Evolutionary conservation across 2,329 filamentous ascomycete genomes (phyloP).

Genomic region (Cadophora malorum): DNA sequence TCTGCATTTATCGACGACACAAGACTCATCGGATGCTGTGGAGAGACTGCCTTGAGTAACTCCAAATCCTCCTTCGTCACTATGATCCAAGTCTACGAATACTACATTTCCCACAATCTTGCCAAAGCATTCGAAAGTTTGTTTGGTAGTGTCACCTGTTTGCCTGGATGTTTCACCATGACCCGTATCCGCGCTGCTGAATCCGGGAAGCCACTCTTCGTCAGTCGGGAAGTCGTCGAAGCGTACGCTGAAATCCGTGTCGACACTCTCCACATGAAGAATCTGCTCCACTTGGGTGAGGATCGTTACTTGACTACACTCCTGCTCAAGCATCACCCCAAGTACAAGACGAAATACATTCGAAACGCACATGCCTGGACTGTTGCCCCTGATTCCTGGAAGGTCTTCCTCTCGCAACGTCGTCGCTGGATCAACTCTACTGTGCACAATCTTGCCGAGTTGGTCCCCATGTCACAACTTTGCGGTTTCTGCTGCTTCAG

Average conservation of each 20-base stretch:
- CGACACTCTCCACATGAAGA: constrained; percentile 99
- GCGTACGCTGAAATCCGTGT: constrained; percentile 92
- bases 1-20: constrained; percentile 91
- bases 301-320: constrained; percentile 97
- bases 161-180: constrained; percentile 99
- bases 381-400: constrained; percentile 92
- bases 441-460: constrained; percentile 94
- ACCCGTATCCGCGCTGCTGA: constrained; percentile 95
- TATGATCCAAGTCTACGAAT: constrained; percentile 99
- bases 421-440: constrained; percentile 99
- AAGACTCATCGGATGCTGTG: constrained; percentile 90
- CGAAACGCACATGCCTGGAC: constrained; percentile 94
- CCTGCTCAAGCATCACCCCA: constrained; percentile 87
- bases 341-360: constrained; percentile 99
- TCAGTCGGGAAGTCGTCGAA: constrained; percentile 89
- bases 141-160: constrained; percentile 95
- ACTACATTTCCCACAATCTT: constrained; percentile 98
- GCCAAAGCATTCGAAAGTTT: constrained; percentile 97
- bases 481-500: constrained; percentile 99
- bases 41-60: constrained; percentile 92
- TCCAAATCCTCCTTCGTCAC: constrained; percentile 92
- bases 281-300: constrained; percentile 92
- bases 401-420: constrained; percentile 95
- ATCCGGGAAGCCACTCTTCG: constrained; percentile 93
- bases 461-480: constrained; percentile 90